These are phyloP conservation scores for Hysterium pulicare DNA, from an alignment of 2,329 filamentous ascomycete genomes.

Conservation along the genomic window DNA sequence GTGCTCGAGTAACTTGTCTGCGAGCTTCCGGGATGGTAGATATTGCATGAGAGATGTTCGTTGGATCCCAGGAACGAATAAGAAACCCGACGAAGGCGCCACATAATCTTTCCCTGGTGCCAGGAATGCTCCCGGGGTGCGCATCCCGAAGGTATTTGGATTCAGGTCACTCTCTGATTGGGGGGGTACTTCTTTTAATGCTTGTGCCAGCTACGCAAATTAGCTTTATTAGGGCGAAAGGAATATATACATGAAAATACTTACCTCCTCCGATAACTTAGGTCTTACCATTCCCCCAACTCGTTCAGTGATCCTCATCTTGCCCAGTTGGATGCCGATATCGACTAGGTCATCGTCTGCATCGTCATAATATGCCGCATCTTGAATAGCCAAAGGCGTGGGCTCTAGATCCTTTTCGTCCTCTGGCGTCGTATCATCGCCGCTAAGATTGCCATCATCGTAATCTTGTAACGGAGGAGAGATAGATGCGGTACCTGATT, in stretches of 20 bases:
- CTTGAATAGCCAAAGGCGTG: constrained; percentile 60
- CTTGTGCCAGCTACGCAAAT: constrained; percentile 24
- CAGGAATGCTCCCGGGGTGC: constrained; percentile 48
- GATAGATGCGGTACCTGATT: neutral
- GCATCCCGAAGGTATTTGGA: constrained; percentile 10
- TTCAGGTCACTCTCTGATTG: constrained; percentile 2
- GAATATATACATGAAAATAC: constrained; percentile 12
- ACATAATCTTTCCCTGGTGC: constrained; percentile 65
- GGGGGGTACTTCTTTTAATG: constrained; percentile 26
- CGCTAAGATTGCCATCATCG: constrained; percentile 54
- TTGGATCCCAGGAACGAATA: constrained; percentile 55
- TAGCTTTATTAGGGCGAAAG: neutral
- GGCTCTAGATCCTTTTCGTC: constrained; percentile 61
- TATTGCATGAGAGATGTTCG: constrained; percentile 54
- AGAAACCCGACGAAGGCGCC: constrained; percentile 63
- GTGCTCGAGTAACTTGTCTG: constrained; percentile 61
- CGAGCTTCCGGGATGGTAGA: constrained; percentile 56
- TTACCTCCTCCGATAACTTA: constrained; percentile 67
- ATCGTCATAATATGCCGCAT: constrained; percentile 65
- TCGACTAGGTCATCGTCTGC: constrained; percentile 68
- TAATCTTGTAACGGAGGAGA: constrained; percentile 21
- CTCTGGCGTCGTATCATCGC: constrained; percentile 50
- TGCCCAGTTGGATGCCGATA: constrained; percentile 67
- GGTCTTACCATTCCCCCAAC: constrained; percentile 71
- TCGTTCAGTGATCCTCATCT: constrained; percentile 69